Evolutionary conservation across 768 basidiomycete genomes (phyloP), one percentile per base, ranked within the genome.

Genomic region (Auricularia sp.): DNA sequence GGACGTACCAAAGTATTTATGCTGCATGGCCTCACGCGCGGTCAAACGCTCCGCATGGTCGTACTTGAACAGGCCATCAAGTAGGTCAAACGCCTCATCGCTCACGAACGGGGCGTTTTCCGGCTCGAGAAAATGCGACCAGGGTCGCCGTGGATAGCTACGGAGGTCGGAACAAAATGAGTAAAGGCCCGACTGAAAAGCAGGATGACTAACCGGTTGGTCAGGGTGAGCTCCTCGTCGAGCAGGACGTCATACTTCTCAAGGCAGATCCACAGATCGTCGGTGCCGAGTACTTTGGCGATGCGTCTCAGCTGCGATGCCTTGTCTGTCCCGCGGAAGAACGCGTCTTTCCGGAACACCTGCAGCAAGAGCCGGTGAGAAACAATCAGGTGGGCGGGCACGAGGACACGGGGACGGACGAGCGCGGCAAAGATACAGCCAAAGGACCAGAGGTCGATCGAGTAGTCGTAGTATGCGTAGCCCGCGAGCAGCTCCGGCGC

Each of bases 251-350:
- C 78, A 69, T 87, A 87, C 67, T 77, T 76, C 69, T 80, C 79
- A 69, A 86, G 72, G 71, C 87, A 88, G 14, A 74, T 69, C 70
- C 85, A 86, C 12, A 88, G 81, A 69, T 80, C 79, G 65, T 87
- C 86, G 0, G 87, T 88, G 7, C 87, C 87, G 61, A 89, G 78
- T 12, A 84, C 82, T 71, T 83, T 85, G 69, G 86, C 75, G 62
- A 89, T 88, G 73, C 83, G 87, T 64, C 87, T 81, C 61, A 89
- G 74, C 70, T 88, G 87, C 70, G 88, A 87, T 66, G 86, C 81
- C 68, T 88, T 88, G 73, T 88, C 87, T n/a, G 81, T 80, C 11
- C 87, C 87, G 67, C 85, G 85, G 76, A 89, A 89, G 73, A 88
- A 87, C 67, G 87, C 87, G 68, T 89, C 87, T 70, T 82, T 85